Evolutionary conservation across 169 alveolate species (phyloP).

Genomic region (Eimeria necatrix): DNA sequence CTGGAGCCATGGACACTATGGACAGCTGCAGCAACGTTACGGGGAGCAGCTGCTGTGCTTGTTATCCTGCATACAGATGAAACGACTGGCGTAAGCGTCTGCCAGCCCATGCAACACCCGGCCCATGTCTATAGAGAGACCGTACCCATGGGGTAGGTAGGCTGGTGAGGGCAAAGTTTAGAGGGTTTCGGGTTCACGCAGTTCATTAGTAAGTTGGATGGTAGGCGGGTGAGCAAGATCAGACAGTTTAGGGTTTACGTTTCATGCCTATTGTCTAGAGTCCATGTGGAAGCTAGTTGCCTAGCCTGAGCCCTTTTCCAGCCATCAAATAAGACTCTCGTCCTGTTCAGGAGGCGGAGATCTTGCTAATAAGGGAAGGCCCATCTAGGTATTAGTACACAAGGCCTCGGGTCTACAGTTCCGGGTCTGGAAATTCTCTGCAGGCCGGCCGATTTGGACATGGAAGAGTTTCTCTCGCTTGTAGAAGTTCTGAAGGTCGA

Average conservation of each 20-base stretch:
- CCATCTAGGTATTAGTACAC: background rate
- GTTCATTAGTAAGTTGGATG: background rate
- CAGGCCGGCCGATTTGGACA: slow-evolving; percentile 42
- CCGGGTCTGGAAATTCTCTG: background rate
- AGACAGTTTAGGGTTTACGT: background rate
- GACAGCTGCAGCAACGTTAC: slow-evolving; percentile 20
- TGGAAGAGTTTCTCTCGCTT: background rate
- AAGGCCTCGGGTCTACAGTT: background rate
- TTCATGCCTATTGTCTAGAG: background rate
- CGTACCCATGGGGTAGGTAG: slow-evolving; percentile 67
- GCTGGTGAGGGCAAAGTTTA: no score
- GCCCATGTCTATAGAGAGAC: slow-evolving; percentile 76
- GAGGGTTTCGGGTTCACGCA: slow-evolving; percentile 3
- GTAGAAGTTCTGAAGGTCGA: slow-evolving; percentile 52
- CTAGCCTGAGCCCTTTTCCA: no score
- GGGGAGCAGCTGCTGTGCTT: background rate
- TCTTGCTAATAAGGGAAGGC: no score
- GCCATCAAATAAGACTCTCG: no score
- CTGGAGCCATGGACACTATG: background rate
- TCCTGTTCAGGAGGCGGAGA: no score
- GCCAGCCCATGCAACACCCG: slow-evolving; percentile 66
- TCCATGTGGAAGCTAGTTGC: no score
- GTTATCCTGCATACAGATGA: background rate
- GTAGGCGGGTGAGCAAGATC: no score
- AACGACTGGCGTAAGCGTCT: slow-evolving; percentile 41